These are phyloP conservation scores for Lactifluus piperatus DNA, from an alignment of 768 basidiomycete species.

Conservation along the genomic window DNA sequence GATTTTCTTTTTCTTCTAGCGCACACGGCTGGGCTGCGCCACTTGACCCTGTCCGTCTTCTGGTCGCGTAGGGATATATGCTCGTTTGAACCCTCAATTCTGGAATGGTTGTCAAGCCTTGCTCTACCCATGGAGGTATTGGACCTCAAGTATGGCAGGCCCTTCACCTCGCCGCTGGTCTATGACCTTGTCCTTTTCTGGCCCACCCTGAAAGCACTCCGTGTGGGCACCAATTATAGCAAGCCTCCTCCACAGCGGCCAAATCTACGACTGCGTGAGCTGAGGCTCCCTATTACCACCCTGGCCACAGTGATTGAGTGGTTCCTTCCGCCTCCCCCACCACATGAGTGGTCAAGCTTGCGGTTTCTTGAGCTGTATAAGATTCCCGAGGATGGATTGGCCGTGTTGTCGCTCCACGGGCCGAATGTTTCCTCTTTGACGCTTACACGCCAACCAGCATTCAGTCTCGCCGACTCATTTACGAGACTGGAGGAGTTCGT, in stretches of 20 bases:
- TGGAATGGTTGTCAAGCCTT: slow-evolving; percentile 13
- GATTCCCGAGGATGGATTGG: background rate
- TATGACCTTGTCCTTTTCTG: slow-evolving; percentile 10
- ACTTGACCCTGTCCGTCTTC: background rate
- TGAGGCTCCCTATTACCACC: slow-evolving; percentile 14
- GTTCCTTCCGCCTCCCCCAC: slow-evolving; percentile 5
- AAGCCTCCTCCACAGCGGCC: background rate
- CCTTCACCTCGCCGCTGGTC: background rate
- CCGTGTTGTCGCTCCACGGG: background rate
- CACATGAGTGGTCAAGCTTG: background rate
- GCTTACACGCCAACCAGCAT: slow-evolving; percentile 9
- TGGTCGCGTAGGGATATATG: background rate
- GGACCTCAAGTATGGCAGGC: slow-evolving; percentile 4
- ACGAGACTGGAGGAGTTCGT: slow-evolving; percentile 5
- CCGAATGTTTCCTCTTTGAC: slow-evolving; percentile 2
- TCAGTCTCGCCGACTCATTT: slow-evolving; percentile 8
- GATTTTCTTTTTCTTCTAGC: slow-evolving; percentile 11
- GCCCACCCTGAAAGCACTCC: slow-evolving; percentile 7
- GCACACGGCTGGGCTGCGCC: background rate
- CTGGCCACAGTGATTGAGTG: background rate
- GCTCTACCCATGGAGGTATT: background rate
- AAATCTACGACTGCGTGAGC: background rate
- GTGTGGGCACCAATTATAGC: background rate
- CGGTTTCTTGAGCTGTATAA: slow-evolving; percentile 10
- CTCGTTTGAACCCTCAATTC: background rate